phyloP scores from a whole-genome alignment of 1,284 basidiomycete species.

The Cryptococcus hybrid region DNA sequence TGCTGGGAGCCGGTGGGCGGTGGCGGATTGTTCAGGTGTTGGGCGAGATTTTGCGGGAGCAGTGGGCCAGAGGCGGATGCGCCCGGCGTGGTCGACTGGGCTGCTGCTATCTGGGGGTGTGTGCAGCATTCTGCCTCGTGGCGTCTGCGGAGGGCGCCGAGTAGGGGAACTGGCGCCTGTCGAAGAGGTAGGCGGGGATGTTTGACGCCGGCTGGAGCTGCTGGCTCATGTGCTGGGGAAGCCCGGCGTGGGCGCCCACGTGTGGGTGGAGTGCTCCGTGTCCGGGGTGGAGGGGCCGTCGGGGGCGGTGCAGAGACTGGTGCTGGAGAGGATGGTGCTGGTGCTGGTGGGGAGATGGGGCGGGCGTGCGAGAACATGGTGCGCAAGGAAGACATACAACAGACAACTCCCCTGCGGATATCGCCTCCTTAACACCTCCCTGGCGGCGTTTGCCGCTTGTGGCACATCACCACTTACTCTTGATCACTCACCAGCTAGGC shows the following conservation, averaged over 20 bases:
- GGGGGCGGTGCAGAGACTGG: constrained; percentile 15
- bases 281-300: constrained; percentile 18
- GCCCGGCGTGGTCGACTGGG: constrained; percentile 5
- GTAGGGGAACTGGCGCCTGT: background rate
- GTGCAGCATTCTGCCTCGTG: background rate
- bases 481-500: background rate
- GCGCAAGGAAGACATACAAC: background rate
- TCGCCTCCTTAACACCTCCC: background rate
- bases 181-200: constrained; percentile 9
- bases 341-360: constrained; percentile 8
- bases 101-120: background rate
- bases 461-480: constrained; percentile 1
- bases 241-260: constrained; percentile 4
- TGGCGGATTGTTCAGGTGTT: constrained; percentile 52
- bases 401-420: background rate
- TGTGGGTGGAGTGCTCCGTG: constrained; percentile 20
- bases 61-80: constrained; percentile 25
- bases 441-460: constrained; percentile 17
- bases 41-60: constrained; percentile 46
- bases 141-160: background rate
- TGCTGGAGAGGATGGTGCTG: constrained; percentile 4
- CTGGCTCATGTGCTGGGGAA: background rate
- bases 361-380: constrained; percentile 9
- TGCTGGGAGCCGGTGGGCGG: constrained; percentile 27
- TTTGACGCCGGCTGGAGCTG: background rate